Percentiles rank a stretch among this genome's conserved stretches.
Evolutionary conservation across 257 asterid genomes (phyloP).

Genomic region (Solanum medicagineum): DNA sequence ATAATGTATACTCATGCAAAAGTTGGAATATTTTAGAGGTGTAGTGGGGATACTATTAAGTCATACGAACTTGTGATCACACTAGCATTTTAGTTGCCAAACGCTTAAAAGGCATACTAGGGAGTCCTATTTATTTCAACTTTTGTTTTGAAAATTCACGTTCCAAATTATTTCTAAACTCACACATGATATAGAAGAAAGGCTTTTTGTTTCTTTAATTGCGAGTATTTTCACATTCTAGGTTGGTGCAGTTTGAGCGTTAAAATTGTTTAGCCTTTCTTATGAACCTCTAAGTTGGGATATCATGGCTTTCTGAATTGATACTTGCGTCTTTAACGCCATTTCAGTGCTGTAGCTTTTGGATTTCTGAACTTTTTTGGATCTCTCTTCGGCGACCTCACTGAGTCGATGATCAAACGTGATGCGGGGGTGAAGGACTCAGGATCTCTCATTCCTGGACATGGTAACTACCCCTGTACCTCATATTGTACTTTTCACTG

Average conservation of each 20-base stretch:
- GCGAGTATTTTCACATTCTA: neutral
- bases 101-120: neutral
- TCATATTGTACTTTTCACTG: neutral
- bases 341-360: constrained; percentile 35
- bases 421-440: constrained; percentile 99
- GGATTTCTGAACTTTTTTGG: constrained; percentile 56
- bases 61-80: neutral
- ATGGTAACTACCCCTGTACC: constrained; percentile 39
- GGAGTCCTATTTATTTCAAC: neutral
- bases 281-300: neutral
- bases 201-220: neutral
- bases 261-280: neutral
- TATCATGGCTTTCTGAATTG: neutral
- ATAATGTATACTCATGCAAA: neutral
- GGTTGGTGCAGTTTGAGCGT: neutral
- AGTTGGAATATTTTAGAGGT: neutral
- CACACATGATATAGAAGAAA: neutral
- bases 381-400: constrained; percentile 88
- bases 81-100: neutral
- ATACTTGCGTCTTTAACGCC: neutral
- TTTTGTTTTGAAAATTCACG: neutral
- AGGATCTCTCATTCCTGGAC: constrained; percentile 96
- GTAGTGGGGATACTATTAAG: neutral
- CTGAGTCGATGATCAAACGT: constrained; percentile 96
- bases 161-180: neutral